Evolutionary conservation across 225 moss, liverwort and hornwort genomes (phyloP), one percentile per base, ranked within the genome.

Genomic region (Marchantia paleacea): DNA sequence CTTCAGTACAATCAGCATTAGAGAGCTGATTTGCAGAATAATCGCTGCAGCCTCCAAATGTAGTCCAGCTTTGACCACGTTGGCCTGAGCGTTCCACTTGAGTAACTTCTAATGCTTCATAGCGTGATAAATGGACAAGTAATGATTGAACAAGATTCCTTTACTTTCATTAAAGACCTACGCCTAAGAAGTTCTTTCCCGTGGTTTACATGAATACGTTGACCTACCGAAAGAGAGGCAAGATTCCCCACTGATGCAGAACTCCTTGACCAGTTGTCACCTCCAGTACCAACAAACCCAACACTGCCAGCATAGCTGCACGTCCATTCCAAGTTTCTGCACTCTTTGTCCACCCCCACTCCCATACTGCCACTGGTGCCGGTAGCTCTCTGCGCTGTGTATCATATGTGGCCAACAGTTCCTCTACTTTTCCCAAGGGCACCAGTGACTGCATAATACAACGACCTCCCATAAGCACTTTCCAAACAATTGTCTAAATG

Each of bases 341-440:
- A 81, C 97, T 97, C 83, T 90, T 97, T 13, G 97, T 97, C 97
- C 97, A 97, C 48, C 97, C 94, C 97, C 97, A 97, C 85, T 97
- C 91, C 97, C 97, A 94, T 78, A 97, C 80, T 65, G 94, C 87
- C 63, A 97, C 97, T 7, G 97, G 97, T 54, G 97, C 93, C 48
- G 97, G 97, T 50, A 97, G 89, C 85, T 87, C 94, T 89, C 97
- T 93, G 30, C 97, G 93, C 72, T 91, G 93, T 49, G 94, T 88
- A 78, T 97, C 97, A 81, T 97, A 97, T 10, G 97, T 97, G 57
- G 94, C 97, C 72, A 97, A 88, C 66, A 97, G 82, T 80, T 97
- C 90, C 73, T 90, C 97, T 72, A 97, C 97, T 82, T 93, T 97
- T 73, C 94, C 97, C 79, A 97, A 79, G 29, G 97, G 97, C 75